Conservation (phyloP, 306 rosid genomes). For the Cyclanthera cordifolia region DNA sequence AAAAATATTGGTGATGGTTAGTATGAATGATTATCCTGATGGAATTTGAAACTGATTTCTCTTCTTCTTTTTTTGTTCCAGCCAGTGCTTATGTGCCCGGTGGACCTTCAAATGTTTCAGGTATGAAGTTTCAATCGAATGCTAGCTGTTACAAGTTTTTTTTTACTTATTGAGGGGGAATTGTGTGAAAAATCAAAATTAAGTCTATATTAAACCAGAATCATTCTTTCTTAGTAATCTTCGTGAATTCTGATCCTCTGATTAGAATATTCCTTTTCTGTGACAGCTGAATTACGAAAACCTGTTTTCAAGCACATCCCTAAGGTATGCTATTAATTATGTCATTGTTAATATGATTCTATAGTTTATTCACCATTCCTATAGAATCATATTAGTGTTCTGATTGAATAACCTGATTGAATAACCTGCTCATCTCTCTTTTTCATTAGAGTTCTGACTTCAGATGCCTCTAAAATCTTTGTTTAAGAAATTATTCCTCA, state of each 20-base stretch:
- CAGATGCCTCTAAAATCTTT: not conserved
- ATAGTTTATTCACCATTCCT: not conserved
- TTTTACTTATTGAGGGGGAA: not conserved
- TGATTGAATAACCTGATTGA: constrained; percentile 1
- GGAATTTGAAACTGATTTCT: constrained; percentile 15
- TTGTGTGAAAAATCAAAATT: not conserved
- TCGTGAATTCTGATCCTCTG: not conserved
- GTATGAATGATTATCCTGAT: constrained; percentile 10
- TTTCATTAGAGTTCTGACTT: not conserved
- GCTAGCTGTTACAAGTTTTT: not conserved
- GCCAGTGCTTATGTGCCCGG: constrained; percentile 86
- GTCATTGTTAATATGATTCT: constrained; percentile 12
- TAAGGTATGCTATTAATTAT: constrained; percentile 51
- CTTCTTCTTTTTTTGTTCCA: constrained; percentile 23
- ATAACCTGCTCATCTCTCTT: not conserved
- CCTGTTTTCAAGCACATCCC: constrained; percentile 89
- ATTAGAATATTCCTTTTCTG: constrained; percentile 1
- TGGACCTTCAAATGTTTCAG: constrained; percentile 45
- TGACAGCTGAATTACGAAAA: constrained; percentile 39
- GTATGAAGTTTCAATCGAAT: constrained; percentile 19
- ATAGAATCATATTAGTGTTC: too few relatives aligned
- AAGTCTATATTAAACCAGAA: not conserved
- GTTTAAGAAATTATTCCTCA: not conserved
- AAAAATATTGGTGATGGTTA: not conserved
- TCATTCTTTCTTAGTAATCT: not conserved